Evolutionary conservation across 2,329 filamentous ascomycete species (phyloP), one percentile per base, ranked within the genome.

Genomic region (Penicillium sp.): DNA sequence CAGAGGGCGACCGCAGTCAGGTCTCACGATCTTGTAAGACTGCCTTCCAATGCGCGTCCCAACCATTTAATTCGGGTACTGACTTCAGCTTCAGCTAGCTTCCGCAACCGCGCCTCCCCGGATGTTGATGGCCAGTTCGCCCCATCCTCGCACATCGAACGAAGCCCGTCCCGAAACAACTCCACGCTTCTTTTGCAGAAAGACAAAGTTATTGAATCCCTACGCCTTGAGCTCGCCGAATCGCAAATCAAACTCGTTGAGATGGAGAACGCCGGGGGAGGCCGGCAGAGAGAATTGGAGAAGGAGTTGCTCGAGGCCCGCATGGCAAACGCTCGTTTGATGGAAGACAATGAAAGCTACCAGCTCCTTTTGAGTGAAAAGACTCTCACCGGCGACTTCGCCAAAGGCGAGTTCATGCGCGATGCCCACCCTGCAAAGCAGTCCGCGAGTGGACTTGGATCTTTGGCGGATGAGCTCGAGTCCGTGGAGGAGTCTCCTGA

Each of bases 281-380:
- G 91, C 43, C 87, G 90, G 27, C 79, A 96, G 68, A 89, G 91
- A 62, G 91, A 96, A 73, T 84, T 97, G n/a, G 92, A 97, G 76
- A 88, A 89, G 65, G 85, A 90, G 61, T 83, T 97, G 49, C 86
- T 97, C 76, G 93, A 97, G 70, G 88, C 91, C 38, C 91, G 92
- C 67, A 94, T 97, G 89, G 89, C 92, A 63, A 99, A 97, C 70
- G 94, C 94, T 54, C 86, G 92, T 43, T 80, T 99, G 59, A 94
- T 97, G 90, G 94, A 99, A 76, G 94, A 99, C 75, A 97, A 97
- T 68, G 94, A 99, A 76, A 96, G 92, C 76, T 99, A 96, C 75
- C 93, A 97, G 75, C 83, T 97, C 36, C 85, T 99, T 16, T 85
- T 99, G 22, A 91, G 92, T 69, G 92, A 97, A 74, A 93, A 92